These are phyloP conservation scores for Blastocladiella britannica DNA, from an alignment of 192 early-diverging fungal species.

Conservation along the genomic window DNA sequence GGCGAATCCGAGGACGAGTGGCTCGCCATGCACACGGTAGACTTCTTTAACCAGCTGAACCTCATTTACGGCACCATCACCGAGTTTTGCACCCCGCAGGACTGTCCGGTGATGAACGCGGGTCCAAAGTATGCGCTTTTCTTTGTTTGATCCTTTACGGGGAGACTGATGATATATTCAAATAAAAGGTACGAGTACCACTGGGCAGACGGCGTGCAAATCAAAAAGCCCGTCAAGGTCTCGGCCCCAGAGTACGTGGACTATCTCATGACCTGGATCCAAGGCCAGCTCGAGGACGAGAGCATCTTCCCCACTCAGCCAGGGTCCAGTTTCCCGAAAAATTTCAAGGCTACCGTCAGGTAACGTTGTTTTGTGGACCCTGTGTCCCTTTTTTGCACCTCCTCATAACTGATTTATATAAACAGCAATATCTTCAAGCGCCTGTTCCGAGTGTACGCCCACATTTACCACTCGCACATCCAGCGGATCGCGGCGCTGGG, in stretches of 20 bases:
- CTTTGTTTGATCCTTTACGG: conserved; percentile 5
- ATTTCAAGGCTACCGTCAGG: conserved; percentile 44
- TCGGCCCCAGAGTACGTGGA: conserved; percentile 80
- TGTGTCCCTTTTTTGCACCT: no score
- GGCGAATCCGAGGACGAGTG: conserved; percentile 81
- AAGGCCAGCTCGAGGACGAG: conserved; percentile 66
- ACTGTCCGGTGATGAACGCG: conserved; percentile 80
- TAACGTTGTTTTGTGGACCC: no score
- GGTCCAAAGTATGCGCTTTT: conserved; percentile 29
- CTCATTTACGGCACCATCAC: conserved; percentile 73
- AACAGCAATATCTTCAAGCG: conserved; percentile 66
- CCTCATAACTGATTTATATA: no score
- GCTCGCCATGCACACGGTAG: conserved; percentile 80
- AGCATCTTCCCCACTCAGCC: conserved; percentile 49
- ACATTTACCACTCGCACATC: conserved; percentile 77
- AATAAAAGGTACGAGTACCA: conserved; percentile 48
- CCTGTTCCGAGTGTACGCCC: conserved; percentile 81
- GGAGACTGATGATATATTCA: conserved; percentile 7
- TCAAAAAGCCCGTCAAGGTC: conserved; percentile 68
- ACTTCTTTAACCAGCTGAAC: conserved; percentile 94
- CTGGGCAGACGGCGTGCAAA: conserved; percentile 64
- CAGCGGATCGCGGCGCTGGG: conserved; percentile 48
- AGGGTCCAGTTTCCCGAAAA: conserved; percentile 46
- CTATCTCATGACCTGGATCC: conserved; percentile 66
- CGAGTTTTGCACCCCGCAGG: conserved; percentile 69